These are phyloP conservation scores for Cercospora citrullina DNA, from an alignment of 2,329 filamentous ascomycete genomes.

Conservation along the genomic window DNA sequence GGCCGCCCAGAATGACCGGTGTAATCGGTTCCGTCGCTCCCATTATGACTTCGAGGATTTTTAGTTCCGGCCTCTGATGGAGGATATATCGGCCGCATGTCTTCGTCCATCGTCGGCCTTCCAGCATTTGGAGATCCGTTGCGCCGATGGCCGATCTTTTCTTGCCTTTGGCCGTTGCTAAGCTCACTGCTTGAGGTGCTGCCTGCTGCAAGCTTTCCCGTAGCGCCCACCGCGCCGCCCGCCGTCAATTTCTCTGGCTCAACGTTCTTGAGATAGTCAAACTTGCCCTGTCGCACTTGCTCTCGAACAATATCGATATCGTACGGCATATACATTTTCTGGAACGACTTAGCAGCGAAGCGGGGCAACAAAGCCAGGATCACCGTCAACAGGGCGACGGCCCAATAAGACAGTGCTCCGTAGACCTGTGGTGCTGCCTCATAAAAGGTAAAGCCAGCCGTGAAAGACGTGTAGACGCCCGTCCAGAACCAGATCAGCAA, in stretches of 20 bases:
- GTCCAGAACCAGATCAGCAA: constrained; percentile 95
- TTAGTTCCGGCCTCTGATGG: constrained; percentile 82
- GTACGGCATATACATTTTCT: constrained; percentile 91
- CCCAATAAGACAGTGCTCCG: constrained; percentile 81
- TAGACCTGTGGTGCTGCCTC: constrained; percentile 77
- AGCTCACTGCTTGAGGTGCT: constrained; percentile 62
- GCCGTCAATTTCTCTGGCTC: constrained; percentile 41
- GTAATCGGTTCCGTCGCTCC: constrained; percentile 91
- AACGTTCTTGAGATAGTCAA: constrained; percentile 67
- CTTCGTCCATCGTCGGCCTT: constrained; percentile 70
- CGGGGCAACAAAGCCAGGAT: constrained; percentile 83
- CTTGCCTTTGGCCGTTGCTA: constrained; percentile 17
- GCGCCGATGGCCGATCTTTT: constrained; percentile 47
- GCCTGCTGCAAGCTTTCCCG: constrained; percentile 46
- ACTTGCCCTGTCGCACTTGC: constrained; percentile 80
- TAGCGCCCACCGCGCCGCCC: constrained; percentile 43
- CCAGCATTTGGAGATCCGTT: constrained; percentile 22
- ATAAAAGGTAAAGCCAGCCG: constrained; percentile 66
- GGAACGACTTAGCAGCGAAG: constrained; percentile 80
- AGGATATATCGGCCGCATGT: constrained; percentile 88
- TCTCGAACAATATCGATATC: constrained; percentile 96
- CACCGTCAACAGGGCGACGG: constrained; percentile 73
- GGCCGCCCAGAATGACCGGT: constrained; percentile 55
- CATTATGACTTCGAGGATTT: constrained; percentile 80
- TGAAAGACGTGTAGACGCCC: constrained; percentile 73